These are phyloP conservation scores for Boletus reticulatus DNA, from an alignment of 768 basidiomycete genomes.

Conservation along the genomic window DNA sequence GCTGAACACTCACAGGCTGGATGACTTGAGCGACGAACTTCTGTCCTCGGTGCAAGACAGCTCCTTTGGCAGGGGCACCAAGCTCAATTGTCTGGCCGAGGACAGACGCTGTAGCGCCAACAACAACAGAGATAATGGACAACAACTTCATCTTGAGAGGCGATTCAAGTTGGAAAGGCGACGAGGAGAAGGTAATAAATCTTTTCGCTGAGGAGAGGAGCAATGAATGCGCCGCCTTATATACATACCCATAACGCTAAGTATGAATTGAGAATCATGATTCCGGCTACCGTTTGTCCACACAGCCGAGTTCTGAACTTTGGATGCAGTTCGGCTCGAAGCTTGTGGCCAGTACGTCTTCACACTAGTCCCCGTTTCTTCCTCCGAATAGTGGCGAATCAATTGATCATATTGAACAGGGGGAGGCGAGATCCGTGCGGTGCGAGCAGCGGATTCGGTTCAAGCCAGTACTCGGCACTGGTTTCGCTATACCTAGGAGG, in stretches of 20 bases:
- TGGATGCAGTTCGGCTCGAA: no score
- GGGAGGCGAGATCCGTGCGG: no score
- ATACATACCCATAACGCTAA: neutral
- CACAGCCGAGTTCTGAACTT: no score
- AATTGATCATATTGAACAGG: neutral
- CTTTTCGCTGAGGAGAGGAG: neutral
- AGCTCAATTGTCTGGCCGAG: slow-evolving; percentile 30
- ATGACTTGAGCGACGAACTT: slow-evolving; percentile 19
- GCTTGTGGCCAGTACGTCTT: no score
- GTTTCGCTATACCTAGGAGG: no score
- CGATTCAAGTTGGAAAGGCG: neutral
- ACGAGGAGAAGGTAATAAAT: neutral
- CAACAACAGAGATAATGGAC: neutral
- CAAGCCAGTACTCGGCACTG: no score
- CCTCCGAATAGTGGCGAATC: neutral
- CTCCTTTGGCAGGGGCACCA: slow-evolving; percentile 20
- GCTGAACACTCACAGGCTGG: slow-evolving; percentile 17
- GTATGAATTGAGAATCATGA: no score
- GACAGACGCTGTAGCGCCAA: slow-evolving; percentile 3
- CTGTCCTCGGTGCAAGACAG: slow-evolving; percentile 14
- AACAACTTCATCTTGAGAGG: slow-evolving; percentile 17
- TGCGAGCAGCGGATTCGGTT: no score
- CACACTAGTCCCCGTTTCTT: no score
- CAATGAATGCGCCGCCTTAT: neutral
- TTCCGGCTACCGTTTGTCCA: neutral